Conservation (phyloP, 108 stramenopile species). For the Skeletonema potamos region DNA sequence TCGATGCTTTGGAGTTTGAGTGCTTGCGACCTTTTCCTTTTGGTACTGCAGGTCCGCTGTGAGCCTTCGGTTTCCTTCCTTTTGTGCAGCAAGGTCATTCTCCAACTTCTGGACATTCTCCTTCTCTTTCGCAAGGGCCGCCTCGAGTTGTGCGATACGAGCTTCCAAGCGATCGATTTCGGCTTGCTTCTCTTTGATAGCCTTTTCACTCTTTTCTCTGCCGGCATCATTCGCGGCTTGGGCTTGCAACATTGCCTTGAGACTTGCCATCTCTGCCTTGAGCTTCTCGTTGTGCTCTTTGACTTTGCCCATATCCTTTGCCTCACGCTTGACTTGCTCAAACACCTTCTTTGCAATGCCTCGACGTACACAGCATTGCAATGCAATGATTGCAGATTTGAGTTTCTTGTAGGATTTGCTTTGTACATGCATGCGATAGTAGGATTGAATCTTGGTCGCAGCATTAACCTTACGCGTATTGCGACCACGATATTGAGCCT, state of each 20-base stretch:
- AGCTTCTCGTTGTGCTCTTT: conserved; percentile 86
- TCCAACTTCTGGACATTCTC: conserved; percentile 71
- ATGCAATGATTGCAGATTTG: conserved; percentile 69
- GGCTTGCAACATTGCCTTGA: conserved; percentile 89
- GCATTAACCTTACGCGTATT: conserved; percentile 54
- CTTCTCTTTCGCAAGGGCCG: conserved; percentile 69
- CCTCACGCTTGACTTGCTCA: conserved; percentile 69
- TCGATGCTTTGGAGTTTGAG: conserved; percentile 20
- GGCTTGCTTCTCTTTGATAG: conserved; percentile 62
- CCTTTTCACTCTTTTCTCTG: conserved; percentile 56
- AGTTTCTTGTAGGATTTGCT: conserved; percentile 51
- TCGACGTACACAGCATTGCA: conserved; percentile 74
- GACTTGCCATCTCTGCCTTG: conserved; percentile 90
- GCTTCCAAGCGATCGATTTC: conserved; percentile 74
- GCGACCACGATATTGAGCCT: conserved; percentile 76
- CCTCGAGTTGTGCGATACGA: conserved; percentile 76
- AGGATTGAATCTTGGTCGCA: conserved; percentile 67
- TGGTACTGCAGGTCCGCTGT: conserved; percentile 34
- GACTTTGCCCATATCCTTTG: conserved; percentile 87
- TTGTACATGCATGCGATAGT: conserved; percentile 49
- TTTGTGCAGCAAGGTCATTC: conserved; percentile 50
- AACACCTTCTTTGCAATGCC: conserved; percentile 60
- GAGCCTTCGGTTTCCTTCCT: conserved; percentile 38
- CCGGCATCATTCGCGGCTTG: conserved; percentile 74
- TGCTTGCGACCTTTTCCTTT: conserved; percentile 26